phyloP scores from a whole-genome alignment of 2,329 filamentous ascomycete genomes.

The Hortaea werneckii region DNA sequence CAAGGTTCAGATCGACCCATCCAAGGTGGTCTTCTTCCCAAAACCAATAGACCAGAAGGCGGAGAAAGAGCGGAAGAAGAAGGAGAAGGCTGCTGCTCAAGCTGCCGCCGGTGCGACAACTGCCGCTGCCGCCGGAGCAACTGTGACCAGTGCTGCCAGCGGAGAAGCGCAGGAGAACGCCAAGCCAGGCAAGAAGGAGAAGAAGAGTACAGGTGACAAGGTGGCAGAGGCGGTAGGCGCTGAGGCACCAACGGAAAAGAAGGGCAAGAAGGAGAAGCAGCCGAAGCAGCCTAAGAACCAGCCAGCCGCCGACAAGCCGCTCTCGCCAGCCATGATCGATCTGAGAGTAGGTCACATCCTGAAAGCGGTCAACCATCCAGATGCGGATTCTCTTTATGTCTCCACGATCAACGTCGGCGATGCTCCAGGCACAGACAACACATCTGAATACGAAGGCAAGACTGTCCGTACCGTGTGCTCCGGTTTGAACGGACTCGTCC shows the following conservation, averaged over 20 bases:
- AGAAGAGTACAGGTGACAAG: slow-evolving; percentile 35
- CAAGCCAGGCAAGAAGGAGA: slow-evolving; percentile 25
- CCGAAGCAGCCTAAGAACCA: slow-evolving; percentile 59
- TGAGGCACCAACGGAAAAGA: slow-evolving; percentile 35
- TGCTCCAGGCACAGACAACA: slow-evolving; percentile 74
- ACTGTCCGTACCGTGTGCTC: slow-evolving; percentile 93
- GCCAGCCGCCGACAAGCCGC: slow-evolving; percentile 56
- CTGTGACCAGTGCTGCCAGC: slow-evolving; percentile 30
- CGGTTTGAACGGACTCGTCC: slow-evolving; percentile 83
- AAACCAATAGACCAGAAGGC: slow-evolving; percentile 84
- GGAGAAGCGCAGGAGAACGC: slow-evolving; percentile 41
- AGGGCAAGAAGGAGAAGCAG: slow-evolving; percentile 73
- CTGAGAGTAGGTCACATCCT: slow-evolving; percentile 95
- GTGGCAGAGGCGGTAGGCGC: slow-evolving; percentile 36
- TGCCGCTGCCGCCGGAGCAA: slow-evolving; percentile 33
- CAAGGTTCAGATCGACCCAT: slow-evolving; percentile 68
- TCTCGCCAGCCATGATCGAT: slow-evolving; percentile 80
- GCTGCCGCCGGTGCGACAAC: slow-evolving; percentile 43
- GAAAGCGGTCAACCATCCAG: slow-evolving; percentile 89
- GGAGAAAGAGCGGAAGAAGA: slow-evolving; percentile 94
- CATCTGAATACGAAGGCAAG: slow-evolving; percentile 81
- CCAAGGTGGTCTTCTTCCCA: slow-evolving; percentile 77
- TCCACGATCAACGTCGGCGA: slow-evolving; percentile 94
- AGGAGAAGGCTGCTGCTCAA: slow-evolving; percentile 66
- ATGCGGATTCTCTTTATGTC: slow-evolving; percentile 91